A percentile compares a stretch with the other conserved stretches of the same genome.
Evolutionary conservation across 805 yeast genomes (phyloP).

Genomic region (Komagataella kurtzmanii): DNA sequence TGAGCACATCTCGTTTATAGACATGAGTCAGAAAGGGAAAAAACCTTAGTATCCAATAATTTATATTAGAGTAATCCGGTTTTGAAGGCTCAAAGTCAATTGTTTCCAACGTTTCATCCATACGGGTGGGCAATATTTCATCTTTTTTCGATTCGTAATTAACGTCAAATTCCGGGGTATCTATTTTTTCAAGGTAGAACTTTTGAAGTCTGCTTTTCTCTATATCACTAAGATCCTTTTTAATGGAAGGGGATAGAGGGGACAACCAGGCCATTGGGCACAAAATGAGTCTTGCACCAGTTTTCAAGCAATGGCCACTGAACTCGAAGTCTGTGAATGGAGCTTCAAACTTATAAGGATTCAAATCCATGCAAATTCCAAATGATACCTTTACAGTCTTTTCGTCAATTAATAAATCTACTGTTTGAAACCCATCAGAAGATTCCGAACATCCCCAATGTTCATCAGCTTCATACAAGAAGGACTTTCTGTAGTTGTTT

Average conservation of each 20-base stretch:
- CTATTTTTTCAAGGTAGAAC: neutral
- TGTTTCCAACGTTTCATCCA: neutral
- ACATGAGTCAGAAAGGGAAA: constrained; percentile 41
- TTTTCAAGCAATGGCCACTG: constrained; percentile 33
- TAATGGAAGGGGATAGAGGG: constrained; percentile 27
- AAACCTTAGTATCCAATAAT: constrained; percentile 68
- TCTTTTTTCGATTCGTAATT: neutral
- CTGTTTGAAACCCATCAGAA: constrained; percentile 41
- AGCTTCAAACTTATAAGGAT: constrained; percentile 74
- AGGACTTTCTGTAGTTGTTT: constrained; percentile 62
- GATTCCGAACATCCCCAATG: constrained; percentile 69
- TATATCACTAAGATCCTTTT: constrained; percentile 10
- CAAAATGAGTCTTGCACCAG: constrained; percentile 40
- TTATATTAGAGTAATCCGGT: constrained; percentile 36
- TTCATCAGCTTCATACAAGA: constrained; percentile 68
- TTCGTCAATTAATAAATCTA: constrained; percentile 25
- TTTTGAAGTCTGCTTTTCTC: constrained; percentile 5
- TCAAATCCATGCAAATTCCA: constrained; percentile 92
- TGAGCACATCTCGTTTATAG: constrained; percentile 10
- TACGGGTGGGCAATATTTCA: neutral
- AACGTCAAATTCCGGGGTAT: neutral
- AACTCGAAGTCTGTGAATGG: constrained; percentile 70
- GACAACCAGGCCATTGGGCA: constrained; percentile 86
- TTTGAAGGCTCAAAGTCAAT: neutral
- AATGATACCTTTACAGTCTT: constrained; percentile 31